phyloP scores from a whole-genome alignment of 2,329 filamentous ascomycete species.

The Ceratocystis diversiconidia region DNA sequence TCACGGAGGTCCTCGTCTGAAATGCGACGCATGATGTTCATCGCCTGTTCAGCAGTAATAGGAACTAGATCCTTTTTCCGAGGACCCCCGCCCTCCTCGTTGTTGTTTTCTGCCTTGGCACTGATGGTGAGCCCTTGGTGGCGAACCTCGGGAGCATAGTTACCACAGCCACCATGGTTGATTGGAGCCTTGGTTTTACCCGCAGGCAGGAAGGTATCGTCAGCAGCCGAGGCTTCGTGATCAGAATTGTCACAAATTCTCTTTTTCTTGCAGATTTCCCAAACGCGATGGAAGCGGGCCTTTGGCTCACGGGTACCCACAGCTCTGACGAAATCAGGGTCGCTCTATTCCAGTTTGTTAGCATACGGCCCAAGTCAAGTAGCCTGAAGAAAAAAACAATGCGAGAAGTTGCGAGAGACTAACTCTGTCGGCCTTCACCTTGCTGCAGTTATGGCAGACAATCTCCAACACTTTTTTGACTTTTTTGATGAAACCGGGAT shows the following conservation, averaged over 20 bases:
- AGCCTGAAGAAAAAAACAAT: not conserved
- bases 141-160: conserved; percentile 74
- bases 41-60: conserved; percentile 71
- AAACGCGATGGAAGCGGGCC: conserved; percentile 81
- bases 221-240: conserved; percentile 52
- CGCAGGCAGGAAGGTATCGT: conserved; percentile 50
- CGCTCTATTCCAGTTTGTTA: conserved; percentile 52
- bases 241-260: conserved; percentile 68
- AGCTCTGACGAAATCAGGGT: conserved; percentile 69
- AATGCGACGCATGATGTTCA: conserved; percentile 77
- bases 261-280: conserved; percentile 83
- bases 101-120: conserved; percentile 56
- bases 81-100: conserved; percentile 22
- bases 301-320: conserved; percentile 83
- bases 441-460: conserved; percentile 97
- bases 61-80: conserved; percentile 63
- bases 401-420: conserved; percentile 41
- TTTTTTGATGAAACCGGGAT: conserved; percentile 92
- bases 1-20: conserved; percentile 65
- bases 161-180: conserved; percentile 85
- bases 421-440: conserved; percentile 95
- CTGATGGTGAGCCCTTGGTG: conserved; percentile 67
- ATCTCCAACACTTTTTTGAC: conserved; percentile 98
- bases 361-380: conserved; percentile 28
- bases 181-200: conserved; percentile 37